Conservation (phyloP, 2,329 filamentous ascomycete genomes). For the Colletotrichum horii region DNA sequence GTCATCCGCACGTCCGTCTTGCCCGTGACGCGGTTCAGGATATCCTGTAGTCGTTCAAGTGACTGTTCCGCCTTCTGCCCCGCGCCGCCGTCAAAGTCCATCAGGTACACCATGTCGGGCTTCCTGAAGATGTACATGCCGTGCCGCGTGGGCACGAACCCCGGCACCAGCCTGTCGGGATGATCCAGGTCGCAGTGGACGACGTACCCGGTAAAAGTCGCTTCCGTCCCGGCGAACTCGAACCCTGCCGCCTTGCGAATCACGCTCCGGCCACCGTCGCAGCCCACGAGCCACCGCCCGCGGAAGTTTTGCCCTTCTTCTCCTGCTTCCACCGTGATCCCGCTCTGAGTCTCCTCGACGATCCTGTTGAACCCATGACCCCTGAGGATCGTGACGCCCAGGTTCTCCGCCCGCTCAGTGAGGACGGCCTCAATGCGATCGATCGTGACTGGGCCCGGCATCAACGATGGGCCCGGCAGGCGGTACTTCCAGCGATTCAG, state of each 20-base stretch:
- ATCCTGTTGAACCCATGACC: slow-evolving; percentile 28
- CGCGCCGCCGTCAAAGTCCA: slow-evolving; percentile 26
- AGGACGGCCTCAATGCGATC: slow-evolving; percentile 25
- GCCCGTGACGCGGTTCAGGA: slow-evolving; percentile 26
- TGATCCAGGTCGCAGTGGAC: slow-evolving; percentile 37
- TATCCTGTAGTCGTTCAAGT: slow-evolving; percentile 25
- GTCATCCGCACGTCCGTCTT: slow-evolving; percentile 26
- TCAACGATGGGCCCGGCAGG: slow-evolving; percentile 31
- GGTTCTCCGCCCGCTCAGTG: slow-evolving; percentile 26
- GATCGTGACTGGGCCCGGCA: slow-evolving; percentile 24
- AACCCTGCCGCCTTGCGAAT: slow-evolving; percentile 43
- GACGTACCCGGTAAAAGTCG: slow-evolving; percentile 40
- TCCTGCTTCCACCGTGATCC: slow-evolving; percentile 26
- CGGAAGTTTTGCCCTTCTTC: slow-evolving; percentile 22
- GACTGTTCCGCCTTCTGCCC: slow-evolving; percentile 23
- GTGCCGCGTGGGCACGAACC: slow-evolving; percentile 27
- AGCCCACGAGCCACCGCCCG: slow-evolving; percentile 44
- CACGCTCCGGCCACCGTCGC: slow-evolving; percentile 45
- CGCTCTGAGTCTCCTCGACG: slow-evolving; percentile 23
- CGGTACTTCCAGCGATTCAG: slow-evolving; percentile 33
- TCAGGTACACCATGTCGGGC: slow-evolving; percentile 19
- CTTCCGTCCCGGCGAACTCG: slow-evolving; percentile 38
- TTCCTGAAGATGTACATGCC: slow-evolving; percentile 31
- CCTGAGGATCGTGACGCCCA: slow-evolving; percentile 33
- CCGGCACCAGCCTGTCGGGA: slow-evolving; percentile 28